Evolutionary conservation across 2,329 filamentous ascomycete species (phyloP).

Genomic region (Fusarium napiforme): DNA sequence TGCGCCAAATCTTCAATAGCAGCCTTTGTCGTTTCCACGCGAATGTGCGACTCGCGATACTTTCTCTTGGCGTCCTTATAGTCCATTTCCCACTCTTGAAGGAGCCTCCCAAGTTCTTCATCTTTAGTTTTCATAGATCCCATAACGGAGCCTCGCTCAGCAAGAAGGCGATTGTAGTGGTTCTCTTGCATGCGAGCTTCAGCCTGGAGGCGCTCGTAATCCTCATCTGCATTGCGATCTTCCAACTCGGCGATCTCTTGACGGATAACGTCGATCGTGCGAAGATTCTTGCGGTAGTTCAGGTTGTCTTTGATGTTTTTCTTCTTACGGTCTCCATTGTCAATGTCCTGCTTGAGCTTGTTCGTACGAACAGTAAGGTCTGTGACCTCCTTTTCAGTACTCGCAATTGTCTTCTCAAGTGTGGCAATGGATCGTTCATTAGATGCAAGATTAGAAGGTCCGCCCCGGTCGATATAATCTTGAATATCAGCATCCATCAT

Average conservation of each 20-base stretch:
- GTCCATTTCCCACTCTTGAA: constrained; percentile 84
- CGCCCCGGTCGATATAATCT: constrained; percentile 80
- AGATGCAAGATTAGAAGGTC: constrained; percentile 74
- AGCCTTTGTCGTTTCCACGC: constrained; percentile 90
- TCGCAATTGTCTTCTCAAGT: constrained; percentile 73
- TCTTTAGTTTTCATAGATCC: constrained; percentile 88
- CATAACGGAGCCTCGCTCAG: constrained; percentile 78
- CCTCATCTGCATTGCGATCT: constrained; percentile 81
- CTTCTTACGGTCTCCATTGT: constrained; percentile 83
- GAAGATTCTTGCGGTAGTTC: constrained; percentile 80
- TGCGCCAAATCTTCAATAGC: constrained; percentile 89
- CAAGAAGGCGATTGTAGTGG: constrained; percentile 74
- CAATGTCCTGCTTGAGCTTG: constrained; percentile 79
- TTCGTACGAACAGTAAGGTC: constrained; percentile 78
- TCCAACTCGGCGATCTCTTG: constrained; percentile 79
- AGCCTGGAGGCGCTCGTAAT: constrained; percentile 77
- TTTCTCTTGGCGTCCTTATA: constrained; percentile 84
- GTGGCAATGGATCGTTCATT: constrained; percentile 75
- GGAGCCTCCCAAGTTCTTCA: constrained; percentile 76
- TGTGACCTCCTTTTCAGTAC: constrained; percentile 74
- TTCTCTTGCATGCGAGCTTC: constrained; percentile 77
- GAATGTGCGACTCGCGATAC: constrained; percentile 89
- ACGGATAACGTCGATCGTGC: constrained; percentile 73
- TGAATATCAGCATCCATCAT: constrained; percentile 81
- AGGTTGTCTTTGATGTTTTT: constrained; percentile 91